A percentile compares a stretch with the other conserved stretches of the same genome.
phyloP scores from a whole-genome alignment of 2,329 filamentous ascomycete genomes.

The Fusarium sp. region DNA sequence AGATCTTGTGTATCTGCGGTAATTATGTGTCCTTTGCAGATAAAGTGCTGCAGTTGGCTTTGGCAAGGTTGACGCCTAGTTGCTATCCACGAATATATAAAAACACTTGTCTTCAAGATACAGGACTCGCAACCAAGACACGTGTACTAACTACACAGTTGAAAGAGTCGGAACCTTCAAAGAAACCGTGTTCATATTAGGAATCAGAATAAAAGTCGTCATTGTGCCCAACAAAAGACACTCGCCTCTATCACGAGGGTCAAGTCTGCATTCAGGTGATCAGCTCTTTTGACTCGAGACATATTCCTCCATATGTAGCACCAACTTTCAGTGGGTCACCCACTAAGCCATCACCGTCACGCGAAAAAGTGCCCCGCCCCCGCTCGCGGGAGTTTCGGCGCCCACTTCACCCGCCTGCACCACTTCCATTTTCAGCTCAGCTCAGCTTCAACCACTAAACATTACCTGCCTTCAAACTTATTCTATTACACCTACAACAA shows the following conservation, averaged over 20 bases:
- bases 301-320: slow-evolving; percentile 6
- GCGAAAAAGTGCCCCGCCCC: slow-evolving; percentile 33
- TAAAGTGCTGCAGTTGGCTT: background rate
- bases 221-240: background rate
- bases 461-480: slow-evolving; percentile 8
- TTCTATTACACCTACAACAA: slow-evolving; percentile 6
- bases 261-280: slow-evolving; percentile 30
- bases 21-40: background rate
- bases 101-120: slow-evolving; percentile 19
- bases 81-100: background rate
- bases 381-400: slow-evolving; percentile 40
- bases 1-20: background rate
- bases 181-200: slow-evolving; percentile 17
- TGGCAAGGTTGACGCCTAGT: slow-evolving; percentile 3
- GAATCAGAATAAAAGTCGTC: background rate
- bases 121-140: slow-evolving; percentile 10
- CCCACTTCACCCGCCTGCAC: slow-evolving; percentile 22
- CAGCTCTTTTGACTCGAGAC: slow-evolving; percentile 1
- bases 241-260: slow-evolving; percentile 23
- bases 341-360: slow-evolving; percentile 24
- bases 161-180: background rate
- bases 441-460: slow-evolving; percentile 13
- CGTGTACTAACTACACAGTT: background rate
- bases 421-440: slow-evolving; percentile 11
- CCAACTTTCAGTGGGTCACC: slow-evolving; percentile 13